Percentiles rank a stretch among this genome's conserved stretches.
Conservation (phyloP, 2,329 filamentous ascomycete species). For the Fusarium decemcellulare region DNA sequence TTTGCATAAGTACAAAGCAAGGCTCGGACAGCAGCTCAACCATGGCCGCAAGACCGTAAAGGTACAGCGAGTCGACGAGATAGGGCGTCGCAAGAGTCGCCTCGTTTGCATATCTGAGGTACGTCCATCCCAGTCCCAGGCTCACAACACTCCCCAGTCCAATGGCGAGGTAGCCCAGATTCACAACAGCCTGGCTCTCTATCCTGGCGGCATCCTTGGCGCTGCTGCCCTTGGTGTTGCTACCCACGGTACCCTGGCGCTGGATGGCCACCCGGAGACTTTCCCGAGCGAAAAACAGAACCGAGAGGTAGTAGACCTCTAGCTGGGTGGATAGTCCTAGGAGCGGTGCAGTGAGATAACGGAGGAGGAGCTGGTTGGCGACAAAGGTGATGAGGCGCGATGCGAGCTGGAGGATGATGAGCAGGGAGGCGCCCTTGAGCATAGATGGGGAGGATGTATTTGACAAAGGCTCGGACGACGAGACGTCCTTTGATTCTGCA, state of each 20-base stretch:
- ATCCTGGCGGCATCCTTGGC: constrained; percentile 38
- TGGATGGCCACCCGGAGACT: constrained; percentile 93
- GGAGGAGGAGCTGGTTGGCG: constrained; percentile 91
- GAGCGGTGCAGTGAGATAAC: constrained; percentile 87
- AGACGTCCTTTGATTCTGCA: not conserved
- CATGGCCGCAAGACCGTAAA: constrained; percentile 71
- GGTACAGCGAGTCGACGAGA: constrained; percentile 66
- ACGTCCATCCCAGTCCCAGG: constrained; percentile 75
- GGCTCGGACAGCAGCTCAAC: constrained; percentile 90
- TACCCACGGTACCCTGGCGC: constrained; percentile 66
- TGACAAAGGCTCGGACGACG: not conserved
- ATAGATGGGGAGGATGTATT: constrained; percentile 47
- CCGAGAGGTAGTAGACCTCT: constrained; percentile 91
- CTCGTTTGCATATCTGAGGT: constrained; percentile 68
- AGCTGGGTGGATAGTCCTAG: constrained; percentile 91
- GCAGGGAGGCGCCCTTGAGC: constrained; percentile 82
- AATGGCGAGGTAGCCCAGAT: constrained; percentile 87
- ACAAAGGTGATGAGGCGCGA: constrained; percentile 92
- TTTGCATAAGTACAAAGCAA: constrained; percentile 89
- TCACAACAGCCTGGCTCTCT: constrained; percentile 83
- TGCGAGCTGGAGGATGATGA: constrained; percentile 88
- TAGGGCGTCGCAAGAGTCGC: constrained; percentile 72
- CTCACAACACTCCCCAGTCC: constrained; percentile 77
- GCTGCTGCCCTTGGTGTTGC: constrained; percentile 17
- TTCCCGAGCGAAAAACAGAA: constrained; percentile 96